Conservation (phyloP, 2,329 filamentous ascomycete species). For the Fusarium hostae region DNA sequence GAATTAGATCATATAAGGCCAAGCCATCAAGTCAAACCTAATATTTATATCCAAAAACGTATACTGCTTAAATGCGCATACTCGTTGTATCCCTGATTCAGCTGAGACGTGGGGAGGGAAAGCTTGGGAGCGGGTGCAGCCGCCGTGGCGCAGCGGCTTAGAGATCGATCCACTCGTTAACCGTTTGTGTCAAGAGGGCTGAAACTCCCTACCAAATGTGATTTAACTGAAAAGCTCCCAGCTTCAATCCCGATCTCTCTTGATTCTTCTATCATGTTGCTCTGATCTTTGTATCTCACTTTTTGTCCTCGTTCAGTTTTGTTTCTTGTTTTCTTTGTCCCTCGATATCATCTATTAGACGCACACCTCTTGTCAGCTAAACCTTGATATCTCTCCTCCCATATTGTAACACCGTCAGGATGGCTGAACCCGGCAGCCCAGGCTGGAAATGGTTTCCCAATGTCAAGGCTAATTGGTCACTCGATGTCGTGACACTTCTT, state of each 20-base stretch:
- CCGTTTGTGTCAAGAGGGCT: background rate
- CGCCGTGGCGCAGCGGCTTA: constrained; percentile 25
- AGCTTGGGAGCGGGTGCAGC: constrained; percentile 25
- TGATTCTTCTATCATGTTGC: background rate
- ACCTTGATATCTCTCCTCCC: background rate
- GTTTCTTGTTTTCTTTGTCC: background rate
- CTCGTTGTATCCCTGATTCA: background rate
- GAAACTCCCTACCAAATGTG: background rate
- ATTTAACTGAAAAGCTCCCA: background rate
- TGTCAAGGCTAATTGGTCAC: constrained; percentile 59
- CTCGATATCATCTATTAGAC: background rate
- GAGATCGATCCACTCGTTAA: background rate
- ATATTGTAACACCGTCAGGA: constrained; percentile 4
- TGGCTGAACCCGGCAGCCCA: constrained; percentile 42
- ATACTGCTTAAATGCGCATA: background rate
- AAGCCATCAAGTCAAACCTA: background rate
- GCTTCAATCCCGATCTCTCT: background rate
- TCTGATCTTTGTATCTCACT: background rate
- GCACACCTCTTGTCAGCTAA: background rate
- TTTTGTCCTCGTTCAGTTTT: background rate
- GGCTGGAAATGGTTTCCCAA: constrained; percentile 59
- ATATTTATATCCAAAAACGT: background rate
- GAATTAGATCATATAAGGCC: background rate
- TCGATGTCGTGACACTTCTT: constrained; percentile 71
- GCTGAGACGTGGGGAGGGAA: constrained; percentile 11